phyloP scores from a whole-genome alignment of 768 basidiomycete species.

The Sistotremastrum suecicum region DNA sequence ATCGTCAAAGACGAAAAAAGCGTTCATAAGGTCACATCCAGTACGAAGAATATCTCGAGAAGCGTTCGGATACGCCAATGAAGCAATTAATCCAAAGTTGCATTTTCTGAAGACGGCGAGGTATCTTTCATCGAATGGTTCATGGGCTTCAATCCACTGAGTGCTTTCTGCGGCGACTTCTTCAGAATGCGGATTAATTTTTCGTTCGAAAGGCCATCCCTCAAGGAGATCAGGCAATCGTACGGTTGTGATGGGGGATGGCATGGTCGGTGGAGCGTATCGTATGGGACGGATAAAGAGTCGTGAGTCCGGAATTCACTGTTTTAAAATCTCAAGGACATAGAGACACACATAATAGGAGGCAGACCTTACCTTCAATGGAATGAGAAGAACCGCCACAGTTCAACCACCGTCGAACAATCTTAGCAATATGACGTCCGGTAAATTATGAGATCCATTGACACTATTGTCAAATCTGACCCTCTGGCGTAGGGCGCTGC shows the following conservation, averaged over 20 bases:
- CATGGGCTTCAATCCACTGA: slow-evolving; percentile 24
- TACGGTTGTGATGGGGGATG: slow-evolving; percentile 3
- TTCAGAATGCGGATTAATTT: slow-evolving; percentile 24
- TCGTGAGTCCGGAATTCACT: too few relatives aligned
- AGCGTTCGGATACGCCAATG: slow-evolving; percentile 22
- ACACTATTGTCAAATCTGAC: too few relatives aligned
- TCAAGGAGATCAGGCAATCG: slow-evolving; percentile 25
- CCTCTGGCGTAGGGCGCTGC: too few relatives aligned
- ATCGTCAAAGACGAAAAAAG: slow-evolving; percentile 38
- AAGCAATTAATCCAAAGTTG: slow-evolving; percentile 27
- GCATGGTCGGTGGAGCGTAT: neutral
- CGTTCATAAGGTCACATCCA: slow-evolving; percentile 36
- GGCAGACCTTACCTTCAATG: too few relatives aligned
- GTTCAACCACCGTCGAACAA: too few relatives aligned
- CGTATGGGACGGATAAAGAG: too few relatives aligned
- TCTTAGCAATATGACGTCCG: too few relatives aligned
- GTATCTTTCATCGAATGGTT: slow-evolving; percentile 19
- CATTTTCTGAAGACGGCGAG: slow-evolving; percentile 28
- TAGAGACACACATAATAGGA: too few relatives aligned
- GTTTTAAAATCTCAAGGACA: too few relatives aligned
- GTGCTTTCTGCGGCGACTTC: slow-evolving; percentile 21
- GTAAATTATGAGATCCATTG: too few relatives aligned
- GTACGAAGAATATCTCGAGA: slow-evolving; percentile 17
- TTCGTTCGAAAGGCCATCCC: slow-evolving; percentile 30
- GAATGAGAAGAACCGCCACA: too few relatives aligned